Percentiles rank a stretch among this genome's conserved stretches.
Conservation (phyloP, 306 rosid species). For the Quercus aquifolioides region DNA sequence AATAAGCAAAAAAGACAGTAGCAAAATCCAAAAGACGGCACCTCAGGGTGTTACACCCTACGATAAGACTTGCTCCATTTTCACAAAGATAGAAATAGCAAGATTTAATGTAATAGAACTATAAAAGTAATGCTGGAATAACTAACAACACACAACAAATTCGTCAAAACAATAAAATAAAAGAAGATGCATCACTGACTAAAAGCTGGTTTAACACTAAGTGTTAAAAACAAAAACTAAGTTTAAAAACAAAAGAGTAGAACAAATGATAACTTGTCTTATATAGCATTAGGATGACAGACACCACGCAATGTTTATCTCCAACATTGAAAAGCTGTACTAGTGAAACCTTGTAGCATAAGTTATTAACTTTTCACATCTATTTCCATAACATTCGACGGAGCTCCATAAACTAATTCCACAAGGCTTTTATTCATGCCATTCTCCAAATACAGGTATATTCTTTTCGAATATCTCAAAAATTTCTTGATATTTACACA, state of each 20-base stretch:
- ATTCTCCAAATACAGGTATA: background rate
- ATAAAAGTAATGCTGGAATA: background rate
- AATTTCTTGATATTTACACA: background rate
- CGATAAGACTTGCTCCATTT: background rate
- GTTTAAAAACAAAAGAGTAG: background rate
- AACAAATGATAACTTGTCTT: background rate
- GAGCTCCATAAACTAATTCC: background rate
- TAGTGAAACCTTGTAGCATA: background rate
- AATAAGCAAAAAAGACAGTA: constrained; percentile 3
- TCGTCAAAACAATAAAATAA: background rate
- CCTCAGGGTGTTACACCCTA: background rate
- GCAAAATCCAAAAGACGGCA: background rate
- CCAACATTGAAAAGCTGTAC: background rate
- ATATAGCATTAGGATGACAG: background rate
- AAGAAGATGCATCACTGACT: background rate
- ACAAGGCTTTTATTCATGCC: background rate
- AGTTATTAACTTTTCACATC: background rate
- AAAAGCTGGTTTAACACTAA: background rate
- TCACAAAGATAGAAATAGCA: background rate
- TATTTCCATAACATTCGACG: background rate
- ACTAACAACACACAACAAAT: background rate
- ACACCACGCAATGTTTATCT: background rate
- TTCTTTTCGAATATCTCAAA: background rate
- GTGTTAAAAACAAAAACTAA: background rate
- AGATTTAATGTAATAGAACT: background rate